Base-by-base conservation (phyloP, 768 basidiomycete species). In the Fibroporia radiculosa region DNA sequence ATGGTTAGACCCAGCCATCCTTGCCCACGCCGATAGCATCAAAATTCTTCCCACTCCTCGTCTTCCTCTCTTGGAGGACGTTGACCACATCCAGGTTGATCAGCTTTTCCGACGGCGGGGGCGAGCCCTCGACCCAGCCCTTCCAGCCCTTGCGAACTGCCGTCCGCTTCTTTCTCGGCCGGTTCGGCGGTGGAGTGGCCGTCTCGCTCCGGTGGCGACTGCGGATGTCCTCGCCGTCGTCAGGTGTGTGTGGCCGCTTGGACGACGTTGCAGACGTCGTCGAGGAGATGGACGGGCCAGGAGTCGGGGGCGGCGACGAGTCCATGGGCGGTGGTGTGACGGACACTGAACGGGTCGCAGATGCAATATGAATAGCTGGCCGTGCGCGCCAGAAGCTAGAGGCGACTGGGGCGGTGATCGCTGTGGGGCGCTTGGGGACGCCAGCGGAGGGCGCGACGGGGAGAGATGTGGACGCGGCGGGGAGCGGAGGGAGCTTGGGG, bases 41-140 rank as follows among this genome's bases (percentile, higher is more conserved):
- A 50, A 90, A 90, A 63, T 77, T 83, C 67, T 86, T 89, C 40
- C 87, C 87, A 53, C 86, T 89, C 47, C 87, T 70, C n/a, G 84
- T 84, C 48, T 81, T 74, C 48, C 87, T 67, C 65, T 89, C 86
- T 48, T 75, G 77, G 8, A 89, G 71, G 6, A 83, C 65, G 22
- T 80, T 76, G 1, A 80, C 82, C 26, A 73, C 71, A 60, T 90
- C 87, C 49, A 89, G 72, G 56, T 88, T 88, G 64, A 89, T 89
- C 41, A 88, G 67, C 62, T 87, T 88, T 55, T 80, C 75, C 13
- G 84, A 85, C 18, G 87, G 83, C 42, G 79, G 78, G 3, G 84
- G 84, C 18, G 85, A 87, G 53, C 85, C 86, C 68, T 88, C 87
- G 18, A 90, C 83, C 87, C 87, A 90, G 29, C 87, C 87, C 68